Evolutionary conservation across 2,329 filamentous ascomycete genomes (phyloP), one percentile per base, ranked within the genome.

Genomic region (Fusarium compactum): DNA sequence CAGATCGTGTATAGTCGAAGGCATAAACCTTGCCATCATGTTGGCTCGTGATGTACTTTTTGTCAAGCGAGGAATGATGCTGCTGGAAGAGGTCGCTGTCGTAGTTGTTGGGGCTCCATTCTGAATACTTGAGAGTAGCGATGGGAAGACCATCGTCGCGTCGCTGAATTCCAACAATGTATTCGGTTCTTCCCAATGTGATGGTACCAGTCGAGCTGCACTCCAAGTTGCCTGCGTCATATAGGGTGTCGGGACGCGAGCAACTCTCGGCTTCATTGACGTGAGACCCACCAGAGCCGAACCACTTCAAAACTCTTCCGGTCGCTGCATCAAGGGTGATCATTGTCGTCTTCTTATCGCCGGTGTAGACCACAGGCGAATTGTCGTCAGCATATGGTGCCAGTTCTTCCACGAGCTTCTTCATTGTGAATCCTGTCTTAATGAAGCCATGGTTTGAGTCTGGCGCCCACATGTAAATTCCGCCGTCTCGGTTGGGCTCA

Each of bases 61-160:
- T 90, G 78, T 98, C 95, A 77, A 95, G 91, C 1, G 94, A 94
- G 14, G 85, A 82, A 16, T 87, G 87, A 76, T 98, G 96, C 77
- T 98, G 94, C 52, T 88, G 88, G 74, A 94, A 90, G 9, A 99
- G 88, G 78, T 99, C 96, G 69, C 89, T 89, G 79, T 99, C 95
- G 65, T 91, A 92, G 63, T 92, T 97, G 80, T 99, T 99, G 16
- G 95, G 93, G 1, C 90, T 91, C 96, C 96, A 99, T 79, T 99
- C 96, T 14, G 94, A 92, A 77, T 97, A 99, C 71, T 90, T 95
- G 72, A 99, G 88, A 0, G 93, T 97, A 76, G 94, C 97, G 67
- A 99, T 91, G 10, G 89, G 88, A 63, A 91, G 88, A 3, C 91
- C 91, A 72, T 92, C 88, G 72, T 92, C 88, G 73, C 91, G 88